Base-by-base conservation (phyloP, 2,329 filamentous ascomycete genomes). In the Mariannaea elegans region DNA sequence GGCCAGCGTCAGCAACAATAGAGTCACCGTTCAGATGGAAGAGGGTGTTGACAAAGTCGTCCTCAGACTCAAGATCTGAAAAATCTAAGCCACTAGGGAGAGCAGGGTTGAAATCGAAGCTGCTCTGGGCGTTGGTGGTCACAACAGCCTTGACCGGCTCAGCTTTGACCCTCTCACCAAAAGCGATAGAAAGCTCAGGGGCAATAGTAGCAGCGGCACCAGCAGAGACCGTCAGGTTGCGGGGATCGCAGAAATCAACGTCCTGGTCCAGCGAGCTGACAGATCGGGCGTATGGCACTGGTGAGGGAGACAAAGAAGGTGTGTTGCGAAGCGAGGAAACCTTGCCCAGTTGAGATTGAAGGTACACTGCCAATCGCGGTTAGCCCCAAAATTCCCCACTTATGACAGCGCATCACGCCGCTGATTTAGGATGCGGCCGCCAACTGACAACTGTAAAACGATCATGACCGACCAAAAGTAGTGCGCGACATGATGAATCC, bases 51-150 rank as follows among this genome's bases (percentile, higher is more conserved):
- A 74, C 72, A 38, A 96, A 93, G 74, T 95, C 92, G 84, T 96
- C 92, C 71, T 97, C 94, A 1, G 91, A 93, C 75, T 97, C 94
- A 56, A 97, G 84, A 71, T 97, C 93, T 21, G 94, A 95, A 67
- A 96, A 87, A 66, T 93, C 91, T 76, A 95, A 83, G 21, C 85
- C 85, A 79, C 84, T 80, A 66, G 81, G 79, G 21, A 81, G 65
- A n/a, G 77, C 73, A 47, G 78, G 71, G 64, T 77, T 78, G 72
- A 88, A 87, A 62, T 86, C 82, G 65, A 89, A 86, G 21, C 77
- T 62, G 19, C 69, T 62, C 59, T 75, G 78, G 68, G 70, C 76
- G 72, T 24, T 63, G 38, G 75, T 77, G 58, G 73, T 72, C 54
- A 77, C 71, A 21, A 74, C 77, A 75, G 79, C 78, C 77, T 78